phyloP scores from a whole-genome alignment of 768 basidiomycete genomes.

The Lyophyllum shimeji region DNA sequence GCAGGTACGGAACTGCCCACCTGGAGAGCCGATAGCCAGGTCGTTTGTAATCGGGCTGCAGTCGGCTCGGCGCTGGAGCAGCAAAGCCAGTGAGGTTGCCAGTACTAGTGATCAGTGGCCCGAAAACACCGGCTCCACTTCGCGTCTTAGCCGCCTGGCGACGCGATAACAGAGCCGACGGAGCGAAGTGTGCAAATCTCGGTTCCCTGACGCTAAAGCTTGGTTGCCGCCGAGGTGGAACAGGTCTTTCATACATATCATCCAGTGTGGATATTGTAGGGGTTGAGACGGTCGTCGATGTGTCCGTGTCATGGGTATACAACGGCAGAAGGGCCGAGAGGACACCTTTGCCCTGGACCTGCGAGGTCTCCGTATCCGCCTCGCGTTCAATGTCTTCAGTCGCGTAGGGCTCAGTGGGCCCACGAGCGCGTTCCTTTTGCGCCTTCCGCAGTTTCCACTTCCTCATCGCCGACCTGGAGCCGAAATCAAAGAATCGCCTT shows the following conservation, averaged over 20 bases:
- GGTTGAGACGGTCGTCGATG: constrained; percentile 19
- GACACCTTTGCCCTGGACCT: constrained; percentile 46
- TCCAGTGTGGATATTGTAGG: constrained; percentile 6
- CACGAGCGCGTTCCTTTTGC: constrained; percentile 16
- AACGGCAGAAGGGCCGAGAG: constrained; percentile 66
- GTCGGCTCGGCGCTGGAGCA: constrained; percentile 45
- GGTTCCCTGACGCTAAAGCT: background rate
- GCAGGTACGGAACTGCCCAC: constrained; percentile 25
- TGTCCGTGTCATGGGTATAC: constrained; percentile 42
- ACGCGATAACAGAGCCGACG: constrained; percentile 3
- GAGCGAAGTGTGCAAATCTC: background rate
- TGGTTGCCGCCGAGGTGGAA: background rate
- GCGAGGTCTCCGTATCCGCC: constrained; percentile 12
- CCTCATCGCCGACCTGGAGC: constrained; percentile 1
- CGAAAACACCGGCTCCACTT: constrained; percentile 63
- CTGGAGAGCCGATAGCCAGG: constrained; percentile 69
- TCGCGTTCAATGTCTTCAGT: constrained; percentile 23
- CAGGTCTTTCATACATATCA: background rate
- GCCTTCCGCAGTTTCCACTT: constrained; percentile 13
- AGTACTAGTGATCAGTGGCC: constrained; percentile 69
- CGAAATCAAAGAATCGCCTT: constrained; percentile 2
- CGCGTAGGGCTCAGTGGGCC: constrained; percentile 7
- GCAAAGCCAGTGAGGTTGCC: constrained; percentile 63
- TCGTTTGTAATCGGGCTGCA: constrained; percentile 58
- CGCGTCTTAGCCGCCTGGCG: constrained; percentile 31